Conservation (phyloP, 345 rosid genomes). For the Pistacia atlantica region DNA sequence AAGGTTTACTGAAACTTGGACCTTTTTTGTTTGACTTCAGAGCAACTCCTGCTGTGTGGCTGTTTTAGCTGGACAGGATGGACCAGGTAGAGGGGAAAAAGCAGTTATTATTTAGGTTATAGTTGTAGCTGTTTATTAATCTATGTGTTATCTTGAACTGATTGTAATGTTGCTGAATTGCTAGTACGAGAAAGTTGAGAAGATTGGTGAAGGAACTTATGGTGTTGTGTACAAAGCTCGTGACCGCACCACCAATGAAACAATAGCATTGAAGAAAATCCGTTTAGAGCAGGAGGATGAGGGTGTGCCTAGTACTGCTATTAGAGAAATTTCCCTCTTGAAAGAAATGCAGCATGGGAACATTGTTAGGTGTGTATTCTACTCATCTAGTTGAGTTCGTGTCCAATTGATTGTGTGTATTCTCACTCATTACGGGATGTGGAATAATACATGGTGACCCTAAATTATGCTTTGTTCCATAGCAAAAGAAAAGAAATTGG, state of each 20-base stretch:
- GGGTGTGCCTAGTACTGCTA: constrained; percentile 62
- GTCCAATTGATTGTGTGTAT: no score
- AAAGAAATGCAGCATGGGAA: no score
- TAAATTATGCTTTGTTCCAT: no score
- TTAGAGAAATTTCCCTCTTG: no score
- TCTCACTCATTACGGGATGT: no score
- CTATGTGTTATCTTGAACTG: background rate
- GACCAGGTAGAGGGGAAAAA: constrained; percentile 50
- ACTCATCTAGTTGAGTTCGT: background rate
- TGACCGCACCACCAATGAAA: constrained; percentile 84
- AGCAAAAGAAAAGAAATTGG: no score
- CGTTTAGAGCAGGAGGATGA: constrained; percentile 99
- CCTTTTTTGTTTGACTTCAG: background rate
- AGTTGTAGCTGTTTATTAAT: background rate
- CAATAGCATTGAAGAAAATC: constrained; percentile 96
- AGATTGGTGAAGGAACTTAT: constrained; percentile 98
- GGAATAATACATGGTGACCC: no score
- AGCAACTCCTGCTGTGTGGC: constrained; percentile 6
- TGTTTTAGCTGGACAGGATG: constrained; percentile 33
- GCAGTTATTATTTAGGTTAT: constrained; percentile 11
- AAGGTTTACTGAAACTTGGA: no score
- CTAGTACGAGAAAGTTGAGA: constrained; percentile 98
- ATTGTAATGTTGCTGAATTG: constrained; percentile 13
- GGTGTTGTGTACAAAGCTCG: constrained; percentile 99
- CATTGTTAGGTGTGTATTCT: no score